Evolutionary conservation across 345 rosid species (phyloP).

Genomic region (Turnera subulata): DNA sequence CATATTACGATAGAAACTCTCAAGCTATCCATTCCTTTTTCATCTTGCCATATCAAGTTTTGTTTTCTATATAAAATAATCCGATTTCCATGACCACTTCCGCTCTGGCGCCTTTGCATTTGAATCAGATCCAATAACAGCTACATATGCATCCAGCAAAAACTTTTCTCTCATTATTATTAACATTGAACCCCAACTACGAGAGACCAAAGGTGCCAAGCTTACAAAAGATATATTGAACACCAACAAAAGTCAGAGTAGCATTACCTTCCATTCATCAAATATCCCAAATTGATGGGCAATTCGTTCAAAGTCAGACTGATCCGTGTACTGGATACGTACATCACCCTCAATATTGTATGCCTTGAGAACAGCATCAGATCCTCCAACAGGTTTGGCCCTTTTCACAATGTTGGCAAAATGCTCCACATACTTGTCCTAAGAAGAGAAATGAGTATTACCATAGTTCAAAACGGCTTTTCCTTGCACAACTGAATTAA

Average conservation of each 20-base stretch:
- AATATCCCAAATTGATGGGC: conserved; percentile 89
- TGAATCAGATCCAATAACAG: too few relatives aligned
- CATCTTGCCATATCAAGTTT: too few relatives aligned
- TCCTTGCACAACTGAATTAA: conserved; percentile 5
- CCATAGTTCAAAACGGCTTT: conserved; percentile 6
- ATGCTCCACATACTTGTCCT: conserved; percentile 65
- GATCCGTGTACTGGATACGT: conserved; percentile 64
- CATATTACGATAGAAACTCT: too few relatives aligned
- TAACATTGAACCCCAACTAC: too few relatives aligned
- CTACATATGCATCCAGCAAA: too few relatives aligned
- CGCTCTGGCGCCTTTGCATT: too few relatives aligned
- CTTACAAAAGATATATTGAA: not conserved
- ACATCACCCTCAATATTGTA: conserved; percentile 62
- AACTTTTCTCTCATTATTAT: too few relatives aligned
- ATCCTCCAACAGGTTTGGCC: conserved; percentile 63
- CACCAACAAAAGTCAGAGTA: not conserved
- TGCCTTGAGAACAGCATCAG: conserved; percentile 64
- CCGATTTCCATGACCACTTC: too few relatives aligned
- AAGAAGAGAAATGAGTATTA: conserved; percentile 22
- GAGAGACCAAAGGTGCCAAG: not conserved
- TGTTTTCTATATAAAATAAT: too few relatives aligned
- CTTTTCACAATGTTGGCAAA: conserved; percentile 61
- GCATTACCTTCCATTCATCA: conserved; percentile 89
- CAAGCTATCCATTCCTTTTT: too few relatives aligned
- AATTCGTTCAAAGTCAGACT: conserved; percentile 65